Conservation (phyloP, 495 filamentous ascomycete species). For the Aspergillus diversus region DNA sequence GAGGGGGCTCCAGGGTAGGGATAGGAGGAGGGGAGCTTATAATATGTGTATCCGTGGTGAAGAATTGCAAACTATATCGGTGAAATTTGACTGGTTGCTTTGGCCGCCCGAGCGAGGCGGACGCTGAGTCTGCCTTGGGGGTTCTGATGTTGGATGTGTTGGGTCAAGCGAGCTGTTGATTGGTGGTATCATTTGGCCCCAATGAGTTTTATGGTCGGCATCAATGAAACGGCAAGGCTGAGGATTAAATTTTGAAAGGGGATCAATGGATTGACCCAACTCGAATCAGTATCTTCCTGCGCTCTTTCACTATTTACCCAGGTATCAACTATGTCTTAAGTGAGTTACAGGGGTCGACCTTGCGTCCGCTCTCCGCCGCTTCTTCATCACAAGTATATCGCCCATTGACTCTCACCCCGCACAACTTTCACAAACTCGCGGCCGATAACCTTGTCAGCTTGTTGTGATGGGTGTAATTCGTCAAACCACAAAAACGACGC, state of each 20-base stretch:
- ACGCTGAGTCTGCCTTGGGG: background rate
- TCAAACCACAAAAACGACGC: slow-evolving; percentile 61
- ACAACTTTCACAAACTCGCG: slow-evolving; percentile 64
- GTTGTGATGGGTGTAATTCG: slow-evolving; percentile 68
- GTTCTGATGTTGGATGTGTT: background rate
- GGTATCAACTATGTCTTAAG: background rate
- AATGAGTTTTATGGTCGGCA: background rate
- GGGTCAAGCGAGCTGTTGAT: background rate
- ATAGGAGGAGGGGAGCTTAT: background rate
- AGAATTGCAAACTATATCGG: background rate
- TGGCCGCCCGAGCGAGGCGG: background rate
- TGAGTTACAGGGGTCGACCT: background rate
- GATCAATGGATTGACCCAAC: too few relatives aligned
- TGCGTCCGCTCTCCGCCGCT: too few relatives aligned
- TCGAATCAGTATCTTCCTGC: too few relatives aligned
- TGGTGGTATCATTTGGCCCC: background rate
- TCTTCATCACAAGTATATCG: slow-evolving; percentile 47
- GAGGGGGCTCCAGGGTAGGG: background rate
- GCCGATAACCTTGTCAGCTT: slow-evolving; percentile 57
- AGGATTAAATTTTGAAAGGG: background rate
- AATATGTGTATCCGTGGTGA: background rate
- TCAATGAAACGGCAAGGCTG: slow-evolving; percentile 1
- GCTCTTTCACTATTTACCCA: too few relatives aligned
- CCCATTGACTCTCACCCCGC: slow-evolving; percentile 58
- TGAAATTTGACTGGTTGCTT: background rate